Evolutionary conservation across 2,329 filamentous ascomycete species (phyloP), one percentile per base, ranked within the genome.

Genomic region (Ophiobolus disseminans): DNA sequence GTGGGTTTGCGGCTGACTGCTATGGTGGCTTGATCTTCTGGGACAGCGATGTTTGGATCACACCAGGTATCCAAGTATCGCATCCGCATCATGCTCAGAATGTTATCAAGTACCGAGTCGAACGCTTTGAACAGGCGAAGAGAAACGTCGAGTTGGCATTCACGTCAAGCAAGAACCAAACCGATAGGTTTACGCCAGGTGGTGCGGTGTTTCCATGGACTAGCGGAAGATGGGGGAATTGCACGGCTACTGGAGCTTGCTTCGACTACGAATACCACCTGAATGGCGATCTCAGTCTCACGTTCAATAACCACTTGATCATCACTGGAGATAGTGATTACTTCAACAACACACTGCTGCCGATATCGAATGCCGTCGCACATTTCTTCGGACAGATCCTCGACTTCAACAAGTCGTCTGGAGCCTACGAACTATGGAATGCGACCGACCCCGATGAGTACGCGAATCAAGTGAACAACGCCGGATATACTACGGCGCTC

Each of bases 361-460:
- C 87, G 0, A 79, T 90, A 21, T 85, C 86, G 38, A 80, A 89
- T 51, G 82, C 84, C 0, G 76, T 86, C 31, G 85, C 86, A 0
- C 80, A 81, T 1, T 79, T 88, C 49, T 87, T 83, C 55, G 77
- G 79, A 0, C 78, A 89, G 50, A 53, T 88, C 1, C 68, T 89
- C 2, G 76, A 79, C 35, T 84, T 75, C 56, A 88, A 89, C 58
- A 78, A 80, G 16, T 66, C 68, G 1, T 67, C 66, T 0, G 63
- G 57, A 1, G 52, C 51, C 4, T 73, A 62, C 23, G 63, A 63
- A 21, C 55, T 73, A 1, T 58, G 55, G 55, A 72, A 90, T 55
- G 86, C 88, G 72, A 90, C 88, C 0, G 88, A 91, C 69, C 88
- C 88, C 2, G 84, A 86, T 55, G 86, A 89, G 65, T 89, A 87